Base-by-base conservation (phyloP, 2,329 filamentous ascomycete species). In the Paramyrothecium sp. region DNA sequence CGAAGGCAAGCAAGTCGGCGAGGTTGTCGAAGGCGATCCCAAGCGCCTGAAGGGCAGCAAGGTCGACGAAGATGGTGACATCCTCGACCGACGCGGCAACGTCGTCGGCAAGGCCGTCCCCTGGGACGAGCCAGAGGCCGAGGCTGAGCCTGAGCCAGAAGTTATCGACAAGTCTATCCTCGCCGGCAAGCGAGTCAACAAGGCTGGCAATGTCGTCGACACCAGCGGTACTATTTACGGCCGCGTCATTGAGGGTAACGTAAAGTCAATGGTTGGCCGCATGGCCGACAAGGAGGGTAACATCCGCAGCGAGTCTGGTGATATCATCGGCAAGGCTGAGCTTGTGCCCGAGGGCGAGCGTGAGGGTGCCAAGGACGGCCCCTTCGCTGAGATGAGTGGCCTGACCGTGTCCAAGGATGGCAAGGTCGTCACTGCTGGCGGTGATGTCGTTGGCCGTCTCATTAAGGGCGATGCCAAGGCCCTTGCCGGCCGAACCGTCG, bases 261-360 rank as follows among this genome's bases (percentile, higher is more conserved):
- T 83, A 38, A 83, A 84, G 71, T 80, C 82, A 55, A 81, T 91
- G 47, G 74, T 85, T 11, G 89, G 89, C 26, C 85, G 84, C 66
- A 88, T 89, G 82, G 86, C 87, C 65, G 87, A 91, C 69, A 89
- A 86, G 71, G 75, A 90, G 30, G 89, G 89, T 38, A 84, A 89
- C 66, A 83, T 91, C 62, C 85, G 87, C 75, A 89, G 88, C 67
- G 89, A 91, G 69, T 83, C 81, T n/a, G 89, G 89, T 50, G 85
- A 89, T 57, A 77, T 90, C 51, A 81, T 91, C 58, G 89, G 89
- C 59, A 82, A 80, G 56, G 86, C 85, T 50, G 87, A 91, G 66
- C 75, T 90, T 26, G 85, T 91, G 38, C 79, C 88, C 21, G 85
- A 88, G 65, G 81, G 86, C 10, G 87, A 91, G 75, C 79, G 84